Evolutionary conservation across 169 alveolate species (phyloP).

Genomic region (Plasmodium fragile): DNA sequence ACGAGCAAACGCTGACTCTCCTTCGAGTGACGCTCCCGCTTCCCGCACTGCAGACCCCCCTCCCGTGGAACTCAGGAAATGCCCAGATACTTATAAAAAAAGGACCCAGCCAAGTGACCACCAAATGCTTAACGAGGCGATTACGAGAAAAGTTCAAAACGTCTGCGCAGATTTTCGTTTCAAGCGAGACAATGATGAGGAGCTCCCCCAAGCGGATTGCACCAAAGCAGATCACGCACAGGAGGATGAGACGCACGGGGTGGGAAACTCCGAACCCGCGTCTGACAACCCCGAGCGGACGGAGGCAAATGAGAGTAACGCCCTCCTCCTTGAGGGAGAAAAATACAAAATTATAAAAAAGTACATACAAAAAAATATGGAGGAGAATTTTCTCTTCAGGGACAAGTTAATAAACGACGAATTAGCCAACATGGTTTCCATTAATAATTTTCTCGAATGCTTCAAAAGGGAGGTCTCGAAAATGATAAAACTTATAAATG

Average conservation of each 20-base stretch:
- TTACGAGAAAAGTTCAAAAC: conserved; percentile 4
- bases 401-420: conserved; percentile 62
- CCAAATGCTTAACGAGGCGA: conserved; percentile 11
- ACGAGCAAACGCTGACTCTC: neutral
- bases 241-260: neutral
- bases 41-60: neutral
- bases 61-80: conserved; percentile 21
- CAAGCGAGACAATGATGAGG: neutral
- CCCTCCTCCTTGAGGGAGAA: neutral
- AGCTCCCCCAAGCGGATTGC: too few relatives aligned
- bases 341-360: conserved; percentile 35
- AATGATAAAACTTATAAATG: conserved; percentile 51
- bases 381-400: conserved; percentile 39
- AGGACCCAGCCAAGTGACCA: conserved; percentile 16
- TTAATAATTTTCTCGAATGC: conserved; percentile 44
- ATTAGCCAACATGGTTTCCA: conserved; percentile 32
- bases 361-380: conserved; percentile 44
- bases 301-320: neutral
- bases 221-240: neutral
- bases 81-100: conserved; percentile 36
- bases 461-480: conserved; percentile 36
- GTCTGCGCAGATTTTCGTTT: conserved; percentile 9
- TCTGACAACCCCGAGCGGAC: neutral
- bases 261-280: neutral
- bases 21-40: neutral